These are phyloP conservation scores for Cladophialophora immunda DNA, from an alignment of 2,329 filamentous ascomycete genomes.

Conservation along the genomic window DNA sequence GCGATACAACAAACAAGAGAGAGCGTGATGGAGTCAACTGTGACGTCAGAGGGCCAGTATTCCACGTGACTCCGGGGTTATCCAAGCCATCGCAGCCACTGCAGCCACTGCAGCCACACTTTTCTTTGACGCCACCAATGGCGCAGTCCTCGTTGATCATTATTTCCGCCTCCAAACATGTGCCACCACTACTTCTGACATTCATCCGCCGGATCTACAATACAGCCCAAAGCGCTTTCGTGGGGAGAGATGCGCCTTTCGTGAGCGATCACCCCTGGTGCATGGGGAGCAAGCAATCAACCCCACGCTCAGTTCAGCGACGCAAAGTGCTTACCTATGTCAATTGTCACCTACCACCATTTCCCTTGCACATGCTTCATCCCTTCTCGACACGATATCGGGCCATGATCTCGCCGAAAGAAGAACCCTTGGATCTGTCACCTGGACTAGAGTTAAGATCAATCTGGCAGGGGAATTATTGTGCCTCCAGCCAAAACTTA, in stretches of 20 bases:
- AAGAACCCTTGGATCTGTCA: neutral
- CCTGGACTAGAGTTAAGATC: neutral
- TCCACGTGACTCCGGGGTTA: neutral
- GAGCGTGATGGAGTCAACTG: neutral
- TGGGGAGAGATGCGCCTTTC: neutral
- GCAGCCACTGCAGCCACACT: neutral
- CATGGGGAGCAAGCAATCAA: constrained; percentile 6
- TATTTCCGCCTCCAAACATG: neutral
- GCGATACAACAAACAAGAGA: neutral
- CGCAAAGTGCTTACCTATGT: neutral
- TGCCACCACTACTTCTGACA: neutral
- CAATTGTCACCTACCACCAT: neutral
- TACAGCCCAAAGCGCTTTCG: neutral
- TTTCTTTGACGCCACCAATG: neutral
- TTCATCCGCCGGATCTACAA: neutral
- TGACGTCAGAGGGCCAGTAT: neutral
- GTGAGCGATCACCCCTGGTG: neutral
- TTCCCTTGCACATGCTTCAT: neutral
- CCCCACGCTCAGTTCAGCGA: constrained; percentile 10
- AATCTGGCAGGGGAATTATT: neutral
- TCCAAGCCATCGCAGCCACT: neutral
- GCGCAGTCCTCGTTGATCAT: neutral
- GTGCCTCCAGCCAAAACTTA: neutral
- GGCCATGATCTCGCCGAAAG: constrained; percentile 13
- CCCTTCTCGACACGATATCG: neutral